phyloP scores from a whole-genome alignment of 257 asterid species.

The Phtheirospermum japonicum region DNA sequence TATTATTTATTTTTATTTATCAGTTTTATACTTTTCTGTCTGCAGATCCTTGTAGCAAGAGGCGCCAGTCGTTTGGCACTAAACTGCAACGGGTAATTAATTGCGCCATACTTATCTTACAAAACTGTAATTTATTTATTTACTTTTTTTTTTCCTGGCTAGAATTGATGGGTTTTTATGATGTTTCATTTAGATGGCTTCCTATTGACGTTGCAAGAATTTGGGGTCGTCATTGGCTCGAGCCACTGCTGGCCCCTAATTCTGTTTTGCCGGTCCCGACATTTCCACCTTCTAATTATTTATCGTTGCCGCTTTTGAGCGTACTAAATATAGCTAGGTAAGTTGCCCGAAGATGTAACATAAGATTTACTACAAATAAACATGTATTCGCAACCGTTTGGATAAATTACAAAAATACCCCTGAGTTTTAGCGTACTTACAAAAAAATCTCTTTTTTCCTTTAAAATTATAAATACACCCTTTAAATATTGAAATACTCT shows the following conservation, averaged over 20 bases:
- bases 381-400: not conserved
- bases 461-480: not conserved
- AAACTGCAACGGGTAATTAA: slow-evolving; percentile 86
- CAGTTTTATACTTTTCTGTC: slow-evolving; percentile 6
- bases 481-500: not conserved
- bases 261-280: slow-evolving; percentile 61
- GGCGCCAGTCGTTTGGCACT: slow-evolving; percentile 86
- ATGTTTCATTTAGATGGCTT: slow-evolving; percentile 70
- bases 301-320: slow-evolving; percentile 87
- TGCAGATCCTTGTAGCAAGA: slow-evolving; percentile 86
- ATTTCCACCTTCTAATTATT: slow-evolving; percentile 80
- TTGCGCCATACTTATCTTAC: not conserved
- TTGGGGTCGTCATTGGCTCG: slow-evolving; percentile 99
- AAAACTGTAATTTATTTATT: not conserved
- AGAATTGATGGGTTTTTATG: slow-evolving; percentile 15
- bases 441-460: no score
- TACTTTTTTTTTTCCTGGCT: not conserved
- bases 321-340: slow-evolving; percentile 93
- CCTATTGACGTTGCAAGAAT: slow-evolving; percentile 91
- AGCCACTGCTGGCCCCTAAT: slow-evolving; percentile 67
- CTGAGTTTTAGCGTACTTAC: not conserved
- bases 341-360: not conserved
- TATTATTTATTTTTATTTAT: not conserved
- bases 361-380: not conserved
- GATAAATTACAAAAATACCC: not conserved